Percentiles rank a stretch among this genome's conserved stretches.
Conservation (phyloP, 2,329 filamentous ascomycete species). For the Epichloe glyceriae region DNA sequence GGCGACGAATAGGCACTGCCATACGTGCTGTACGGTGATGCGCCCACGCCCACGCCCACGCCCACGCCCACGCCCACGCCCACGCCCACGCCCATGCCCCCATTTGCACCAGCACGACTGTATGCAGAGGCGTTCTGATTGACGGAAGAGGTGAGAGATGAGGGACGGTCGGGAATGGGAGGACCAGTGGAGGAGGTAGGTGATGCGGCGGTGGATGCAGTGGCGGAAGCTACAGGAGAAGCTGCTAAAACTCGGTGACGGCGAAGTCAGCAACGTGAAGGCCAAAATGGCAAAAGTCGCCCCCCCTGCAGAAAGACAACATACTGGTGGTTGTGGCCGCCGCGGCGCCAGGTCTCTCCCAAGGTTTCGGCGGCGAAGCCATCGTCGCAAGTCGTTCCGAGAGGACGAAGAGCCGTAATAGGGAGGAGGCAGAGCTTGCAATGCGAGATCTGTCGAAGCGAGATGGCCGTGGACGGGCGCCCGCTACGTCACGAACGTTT, state of each 20-base stretch:
- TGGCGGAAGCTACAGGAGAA: constrained; percentile 14
- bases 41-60: constrained; percentile 25
- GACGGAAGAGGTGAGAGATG: constrained; percentile 63
- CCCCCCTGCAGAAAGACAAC: constrained; percentile 13
- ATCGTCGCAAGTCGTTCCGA: constrained; percentile 20
- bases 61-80: constrained; percentile 24
- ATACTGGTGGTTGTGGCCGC: constrained; percentile 31
- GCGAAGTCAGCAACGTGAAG: constrained; percentile 14
- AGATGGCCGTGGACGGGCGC: neutral
- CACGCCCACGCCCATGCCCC: constrained; percentile 29
- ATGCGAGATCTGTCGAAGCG: neutral
- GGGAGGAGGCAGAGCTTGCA: neutral
- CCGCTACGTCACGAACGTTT: constrained; percentile 3
- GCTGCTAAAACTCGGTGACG: constrained; percentile 15
- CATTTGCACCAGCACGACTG: constrained; percentile 34
- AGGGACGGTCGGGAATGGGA: constrained; percentile 67
- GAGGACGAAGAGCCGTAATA: neutral
- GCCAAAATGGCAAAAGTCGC: neutral
- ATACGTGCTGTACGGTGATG: constrained; percentile 36
- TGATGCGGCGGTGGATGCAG: constrained; percentile 25
- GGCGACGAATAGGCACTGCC: constrained; percentile 25
- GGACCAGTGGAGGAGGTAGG: constrained; percentile 38
- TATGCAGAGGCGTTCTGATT: constrained; percentile 84
- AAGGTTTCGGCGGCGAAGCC: constrained; percentile 90
- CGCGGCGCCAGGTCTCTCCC: constrained; percentile 68